These are phyloP conservation scores for Fraxinus albicans DNA, from an alignment of 305 asterid species.

Conservation along the genomic window DNA sequence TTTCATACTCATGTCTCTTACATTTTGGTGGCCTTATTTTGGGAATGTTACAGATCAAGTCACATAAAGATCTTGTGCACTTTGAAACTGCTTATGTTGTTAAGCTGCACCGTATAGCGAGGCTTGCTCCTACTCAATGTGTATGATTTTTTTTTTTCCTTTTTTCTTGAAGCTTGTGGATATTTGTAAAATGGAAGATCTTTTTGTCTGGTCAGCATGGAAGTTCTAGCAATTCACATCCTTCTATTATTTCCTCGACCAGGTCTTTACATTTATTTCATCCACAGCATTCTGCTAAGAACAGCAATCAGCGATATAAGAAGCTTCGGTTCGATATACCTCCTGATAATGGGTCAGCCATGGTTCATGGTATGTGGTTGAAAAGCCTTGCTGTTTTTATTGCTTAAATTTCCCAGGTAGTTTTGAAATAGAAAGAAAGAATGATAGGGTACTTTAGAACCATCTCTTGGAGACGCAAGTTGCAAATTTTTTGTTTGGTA, in stretches of 20 bases:
- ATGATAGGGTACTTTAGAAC: not conserved
- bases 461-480: not conserved
- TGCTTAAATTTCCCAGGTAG: not conserved
- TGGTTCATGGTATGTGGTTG: conserved; percentile 75
- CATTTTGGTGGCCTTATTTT: conserved; percentile 17
- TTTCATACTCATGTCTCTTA: conserved; percentile 11
- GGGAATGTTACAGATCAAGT: conserved; percentile 60
- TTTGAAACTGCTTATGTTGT: conserved; percentile 99
- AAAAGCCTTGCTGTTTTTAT: not conserved
- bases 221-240: conserved; percentile 17
- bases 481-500: not conserved
- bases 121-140: conserved; percentile 79
- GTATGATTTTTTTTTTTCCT: conserved; percentile 57
- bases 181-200: conserved; percentile 4
- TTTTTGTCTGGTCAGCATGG: conserved; percentile 10
- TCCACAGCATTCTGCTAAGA: conserved; percentile 60
- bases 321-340: conserved; percentile 77
- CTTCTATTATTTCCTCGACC: conserved; percentile 29
- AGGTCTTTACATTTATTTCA: conserved; percentile 92
- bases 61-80: conserved; percentile 92
- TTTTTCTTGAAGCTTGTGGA: conserved; percentile 30
- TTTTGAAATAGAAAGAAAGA: not conserved
- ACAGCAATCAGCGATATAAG: conserved; percentile 72
- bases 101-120: conserved; percentile 91
- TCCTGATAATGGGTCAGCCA: conserved; percentile 74